Evolutionary conservation across 129 eudicot species (phyloP), one percentile per base, ranked within the genome.

Genomic region (Flaveria bidentis): DNA sequence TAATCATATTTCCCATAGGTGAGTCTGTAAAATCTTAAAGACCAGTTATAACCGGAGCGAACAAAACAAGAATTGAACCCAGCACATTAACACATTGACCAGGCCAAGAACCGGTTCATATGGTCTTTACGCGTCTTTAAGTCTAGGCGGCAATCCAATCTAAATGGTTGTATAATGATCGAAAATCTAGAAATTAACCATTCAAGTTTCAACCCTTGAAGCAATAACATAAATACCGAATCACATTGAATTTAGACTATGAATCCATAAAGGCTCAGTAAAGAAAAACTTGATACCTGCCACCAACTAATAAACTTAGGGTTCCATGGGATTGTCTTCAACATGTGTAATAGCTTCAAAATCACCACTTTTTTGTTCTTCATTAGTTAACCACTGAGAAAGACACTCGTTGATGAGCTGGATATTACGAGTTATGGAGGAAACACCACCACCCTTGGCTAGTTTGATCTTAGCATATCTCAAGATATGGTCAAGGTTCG

Each of bases 311-410:
- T 50, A 52, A 12, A 13, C 49, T 71, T 55, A 69, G 73, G 45
- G 44, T 80, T 75, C 74, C 74, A 72, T 46, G 33, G 72, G 75
- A 22, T 68, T 55, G 45, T 62, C 45, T n/a, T 53, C 49, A 64
- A 80, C 65, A 47, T 58, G 75, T 70, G 74, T 82, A 33, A 89
- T 69, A 16, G 75, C 79, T 75, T 88, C 88, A 69, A 91, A 87
- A 60, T 81, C 91, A 2, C 64, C 64, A 70, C 45, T 77, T 78
- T 83, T 81, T 72, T 82, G 84, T 73, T 94, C 97, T 78, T 94
- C 98, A 5, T 61, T 82, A 1, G 93, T 82, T 85, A 94, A 73
- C 91, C 96, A 88, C 5, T 66, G 79, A 1, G 88, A 84, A 50
- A 94, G 81, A 79, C 92, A 87, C 65, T 85, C 82, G 9, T 68